Base-by-base conservation (phyloP, 495 filamentous ascomycete species). In the Apodospora peruviana region DNA sequence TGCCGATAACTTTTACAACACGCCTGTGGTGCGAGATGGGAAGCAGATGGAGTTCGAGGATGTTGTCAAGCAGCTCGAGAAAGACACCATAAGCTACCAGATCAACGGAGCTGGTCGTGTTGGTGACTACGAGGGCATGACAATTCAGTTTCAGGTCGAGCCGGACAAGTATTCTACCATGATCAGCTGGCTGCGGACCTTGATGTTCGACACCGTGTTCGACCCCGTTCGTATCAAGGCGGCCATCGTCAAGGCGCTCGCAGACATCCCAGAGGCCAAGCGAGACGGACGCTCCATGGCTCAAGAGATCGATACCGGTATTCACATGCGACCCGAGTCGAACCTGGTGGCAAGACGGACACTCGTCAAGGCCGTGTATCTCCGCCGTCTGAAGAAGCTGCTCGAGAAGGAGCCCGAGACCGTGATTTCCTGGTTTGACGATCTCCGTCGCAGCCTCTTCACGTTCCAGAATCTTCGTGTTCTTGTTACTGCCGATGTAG, bases 211-310 rank as follows among this genome's bases (percentile, higher is more conserved):
- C 59, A 84, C 85, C 38, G 74, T 97, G 43, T 96, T 96, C 56
- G 93, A 97, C 52, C 75, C 83, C 11, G 76, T 68, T 23, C 79
- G 94, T 54, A 75, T 99, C 47, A 83, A 82, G 49, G 84, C 91
- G 0, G 86, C 86, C n/a, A 79, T 91, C n/a, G 79, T 81, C 17
- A 87, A 94, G 63, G 83, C 95, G 21, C 78, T 95, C 5, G 89
- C 91, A 9, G 93, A 96, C 60, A 85, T 99, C 22, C 93, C 93
- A 2, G 90, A 97, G 51, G 76, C 85, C 47, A 99, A 97, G 77
- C 84, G 93, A 17, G 86, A 82, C 52, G 93, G 94, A 21, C 82
- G 87, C 50, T 76, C 78, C 52, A 91, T 91, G 87, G 66, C 77
- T 3, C 64, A 64, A 40, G 83, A 87, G n/a, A 86, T 95, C 7